Evolutionary conservation across 2,329 filamentous ascomycete genomes (phyloP), one percentile per base, ranked within the genome.

Genomic region (Phaeomoniella chlamydospora): DNA sequence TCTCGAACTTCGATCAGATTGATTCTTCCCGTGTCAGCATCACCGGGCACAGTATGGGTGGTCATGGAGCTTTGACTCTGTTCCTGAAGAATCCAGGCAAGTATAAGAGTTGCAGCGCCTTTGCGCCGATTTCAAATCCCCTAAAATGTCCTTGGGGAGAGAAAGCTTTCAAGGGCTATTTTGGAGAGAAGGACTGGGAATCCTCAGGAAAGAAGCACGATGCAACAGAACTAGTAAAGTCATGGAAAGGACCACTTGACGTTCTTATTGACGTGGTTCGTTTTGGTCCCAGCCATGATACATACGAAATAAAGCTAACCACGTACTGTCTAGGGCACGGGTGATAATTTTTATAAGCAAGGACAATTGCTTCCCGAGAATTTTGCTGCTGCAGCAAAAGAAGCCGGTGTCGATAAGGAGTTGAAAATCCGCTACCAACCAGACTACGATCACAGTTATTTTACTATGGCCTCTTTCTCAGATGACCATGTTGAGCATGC

Each of bases 401-500:
- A 80, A 45, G 72, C 75, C 16, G 84, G 84, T 14, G 68, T 85
- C 36, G 62, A 67, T 41, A 67, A 73, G 40, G 82, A 80, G 6
- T 62, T 94, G 43, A 74, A 74, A 37, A 62, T 96, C 43, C 74
- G 88, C 50, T 90, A 88, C 66, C 88, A 94, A 55, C 52, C 82
- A 62, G 86, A 77, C 42, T 96, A 98, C 54, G 90, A 98, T 57
- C 90, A 98, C 63, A 93, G 85, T 43, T 98, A 98, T 65, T 98
- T 77, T 62, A 94, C 94, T 61, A 92, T 98, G 67, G 79, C 87
- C 22, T 77, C 76, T 12, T 98, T 98, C 56, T 74, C 80, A 31
- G 79, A 83, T 51, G 87, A 96, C 49, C 90, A 98, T 59, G 72
- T 96, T 46, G 78, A 84, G 50, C 85, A 92, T 62, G 86, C 86